Evolutionary conservation across 2,329 filamentous ascomycete genomes (phyloP), one percentile per base, ranked within the genome.

Genomic region (Curvularia spicifera): DNA sequence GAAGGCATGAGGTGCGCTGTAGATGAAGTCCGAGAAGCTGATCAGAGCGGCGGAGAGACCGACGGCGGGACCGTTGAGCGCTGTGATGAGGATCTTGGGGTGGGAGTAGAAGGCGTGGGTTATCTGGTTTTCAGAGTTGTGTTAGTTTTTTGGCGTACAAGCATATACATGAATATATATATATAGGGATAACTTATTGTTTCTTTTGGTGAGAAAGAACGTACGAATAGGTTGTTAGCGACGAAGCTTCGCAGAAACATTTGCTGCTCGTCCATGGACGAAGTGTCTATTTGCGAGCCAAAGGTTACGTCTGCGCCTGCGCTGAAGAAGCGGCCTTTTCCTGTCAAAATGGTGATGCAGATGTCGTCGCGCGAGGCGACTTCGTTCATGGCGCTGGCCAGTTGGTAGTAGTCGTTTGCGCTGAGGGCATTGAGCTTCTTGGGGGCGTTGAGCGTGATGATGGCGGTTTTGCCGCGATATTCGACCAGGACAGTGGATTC

Each of bases 61-160:
- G 52, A 99, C 84, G 10, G 88, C 93, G 5, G 95, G 95, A 3
- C 94, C 95, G 79, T 98, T 98, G 65, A 98, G 88, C 0, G 91
- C 95, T 0, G 89, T 89, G 59, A 98, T 85, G 24, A 98, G 90
- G 78, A 98, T 90, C 81, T 98, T 97, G 69, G 93, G 91, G 79
- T 98, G 95, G 13, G 88, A 89, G 82, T 95, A 93, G 81, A 98
- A 97, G 68, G 92, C 89, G 69, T 91, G 89, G 2, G 93, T 95
- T 70, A 91, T 85, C 83, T 96, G 91, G 5, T 22, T 22, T 18
- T 29, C 1, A 9, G 24, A 18, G 8, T 45, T 8, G 15, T 45
- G 8, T 45, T 45, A 45, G 43, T 13, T 33, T 33, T 33, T 15
- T 46, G 1, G 4, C 20, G 18, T 15, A 35, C 33, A 31, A 31